Evolutionary conservation across 2,329 filamentous ascomycete species (phyloP), one percentile per base, ranked within the genome.

Genomic region (Penicillium glabrum): DNA sequence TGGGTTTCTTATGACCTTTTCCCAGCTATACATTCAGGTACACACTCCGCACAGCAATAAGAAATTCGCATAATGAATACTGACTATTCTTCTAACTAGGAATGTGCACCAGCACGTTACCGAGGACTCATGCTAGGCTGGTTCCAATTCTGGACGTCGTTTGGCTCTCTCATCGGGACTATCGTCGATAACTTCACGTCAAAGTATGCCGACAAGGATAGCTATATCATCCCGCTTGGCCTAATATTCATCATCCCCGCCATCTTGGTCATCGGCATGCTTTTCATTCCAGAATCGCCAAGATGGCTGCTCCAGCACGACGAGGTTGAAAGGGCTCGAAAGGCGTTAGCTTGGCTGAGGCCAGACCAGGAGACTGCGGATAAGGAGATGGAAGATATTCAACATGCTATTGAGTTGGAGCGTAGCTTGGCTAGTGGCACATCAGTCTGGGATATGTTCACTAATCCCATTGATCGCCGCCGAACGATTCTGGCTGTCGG

Each of bases 1-100:
- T 62, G 83, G 82, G 3, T 79, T 83, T 63, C 80, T 84, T 66
- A 83, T 84, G 81, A 84, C 81, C 1, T 84, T 81, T 58, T 76
- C 77, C 1, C 80, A 82, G 55, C 67, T 82, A 0, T 81, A 80
- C 59, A 73, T 83, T 14, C 80, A 82, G 61, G 75, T 76, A 63
- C 65, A 62, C 19, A n/a, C 24, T 45, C 31, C n/a, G 26, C 58
- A 66, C 41, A 23, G 16, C 13, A 13, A 29, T 8, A 9, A 33
- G 13, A 16, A 16, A 35, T 5, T 23, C 10, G 19, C 19, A 14
- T 23, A 10, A 23, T 29, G 9, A 2, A 29, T 21, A 5, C 19
- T 41, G n/a, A 41, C 37, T 26, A 6, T 26, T 3, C 6, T 44
- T 21, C 49, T 46, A 52, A 19, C n/a, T 43, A 75, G 71, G 80